A percentile compares a stretch with the other conserved stretches of the same genome.
These are phyloP conservation scores for Imleria badia DNA, from an alignment of 768 basidiomycete species.

Conservation along the genomic window DNA sequence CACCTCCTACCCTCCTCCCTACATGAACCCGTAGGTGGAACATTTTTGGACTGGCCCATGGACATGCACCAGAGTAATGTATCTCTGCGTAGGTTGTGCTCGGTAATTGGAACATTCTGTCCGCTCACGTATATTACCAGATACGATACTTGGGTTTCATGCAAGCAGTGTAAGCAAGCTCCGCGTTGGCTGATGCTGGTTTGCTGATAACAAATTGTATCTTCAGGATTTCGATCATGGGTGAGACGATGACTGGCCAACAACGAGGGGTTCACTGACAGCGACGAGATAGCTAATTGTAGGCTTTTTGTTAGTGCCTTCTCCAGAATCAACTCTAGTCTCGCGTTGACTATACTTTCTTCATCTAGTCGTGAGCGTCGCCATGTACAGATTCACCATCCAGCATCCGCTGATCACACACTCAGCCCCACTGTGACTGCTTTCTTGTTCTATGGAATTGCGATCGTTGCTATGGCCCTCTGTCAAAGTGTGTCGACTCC, in stretches of 20 bases:
- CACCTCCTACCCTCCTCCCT: neutral
- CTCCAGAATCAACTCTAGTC: neutral
- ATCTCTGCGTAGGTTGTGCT: constrained; percentile 8
- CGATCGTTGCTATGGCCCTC: neutral
- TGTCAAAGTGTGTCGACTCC: constrained; percentile 16
- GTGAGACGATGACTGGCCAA: neutral
- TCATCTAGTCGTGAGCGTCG: constrained; percentile 7
- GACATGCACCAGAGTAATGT: constrained; percentile 8
- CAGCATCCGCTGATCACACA: neutral
- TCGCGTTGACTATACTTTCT: neutral
- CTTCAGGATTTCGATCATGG: constrained; percentile 2
- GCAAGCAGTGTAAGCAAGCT: constrained; percentile 4
- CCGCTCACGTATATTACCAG: neutral
- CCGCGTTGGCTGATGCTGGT: neutral
- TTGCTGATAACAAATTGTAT: neutral
- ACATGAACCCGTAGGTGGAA: constrained; percentile 3
- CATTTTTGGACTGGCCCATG: constrained; percentile 14
- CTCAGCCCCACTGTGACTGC: neutral
- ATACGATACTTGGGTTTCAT: constrained; percentile 11
- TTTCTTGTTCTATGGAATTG: neutral
- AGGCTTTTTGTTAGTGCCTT: neutral
- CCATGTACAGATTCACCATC: neutral
- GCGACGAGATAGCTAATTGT: neutral
- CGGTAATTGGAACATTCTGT: neutral
- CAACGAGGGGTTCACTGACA: neutral